phyloP scores from a whole-genome alignment of 352 stramenopile species.

The Phytophthora hibernalis region DNA sequence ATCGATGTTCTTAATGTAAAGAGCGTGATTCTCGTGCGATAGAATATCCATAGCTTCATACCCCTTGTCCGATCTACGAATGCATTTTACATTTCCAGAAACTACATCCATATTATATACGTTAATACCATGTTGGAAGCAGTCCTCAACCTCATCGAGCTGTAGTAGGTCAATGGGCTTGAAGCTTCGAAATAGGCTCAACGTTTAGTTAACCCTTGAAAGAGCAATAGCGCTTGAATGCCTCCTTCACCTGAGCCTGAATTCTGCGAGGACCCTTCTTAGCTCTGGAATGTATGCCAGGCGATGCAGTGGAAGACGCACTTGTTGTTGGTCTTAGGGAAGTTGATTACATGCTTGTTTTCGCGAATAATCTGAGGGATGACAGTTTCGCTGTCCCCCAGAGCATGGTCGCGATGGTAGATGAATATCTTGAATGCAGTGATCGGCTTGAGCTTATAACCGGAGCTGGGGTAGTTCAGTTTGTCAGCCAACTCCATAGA shows the following conservation, averaged over 20 bases:
- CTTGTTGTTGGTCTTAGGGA: constrained; percentile 33
- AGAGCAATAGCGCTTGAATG: too few species aligned
- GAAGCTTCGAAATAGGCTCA: constrained; percentile 6
- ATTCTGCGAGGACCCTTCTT: too few species aligned
- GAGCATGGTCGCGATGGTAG: constrained; percentile 25
- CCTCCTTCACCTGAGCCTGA: too few species aligned
- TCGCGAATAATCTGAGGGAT: constrained; percentile 28
- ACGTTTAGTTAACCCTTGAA: constrained; percentile 6
- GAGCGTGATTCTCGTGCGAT: constrained; percentile 6
- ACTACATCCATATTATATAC: too few species aligned
- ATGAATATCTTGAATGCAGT: constrained; percentile 22
- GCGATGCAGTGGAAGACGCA: not conserved
- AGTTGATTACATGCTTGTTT: constrained; percentile 35
- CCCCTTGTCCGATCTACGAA: too few species aligned
- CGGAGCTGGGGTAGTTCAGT: constrained; percentile 13
- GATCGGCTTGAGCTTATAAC: not conserved
- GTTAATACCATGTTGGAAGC: too few species aligned
- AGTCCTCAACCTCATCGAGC: too few species aligned
- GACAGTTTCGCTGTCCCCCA: constrained; percentile 14
- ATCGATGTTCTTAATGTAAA: constrained; percentile 29
- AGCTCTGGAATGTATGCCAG: too few species aligned
- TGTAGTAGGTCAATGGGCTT: constrained; percentile 15
- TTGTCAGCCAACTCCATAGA: constrained; percentile 19
- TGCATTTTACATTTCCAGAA: too few species aligned
- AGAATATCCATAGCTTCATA: too few species aligned